phyloP scores from a whole-genome alignment of 2,329 filamentous ascomycete genomes.

The Paradendryphiella salina region DNA sequence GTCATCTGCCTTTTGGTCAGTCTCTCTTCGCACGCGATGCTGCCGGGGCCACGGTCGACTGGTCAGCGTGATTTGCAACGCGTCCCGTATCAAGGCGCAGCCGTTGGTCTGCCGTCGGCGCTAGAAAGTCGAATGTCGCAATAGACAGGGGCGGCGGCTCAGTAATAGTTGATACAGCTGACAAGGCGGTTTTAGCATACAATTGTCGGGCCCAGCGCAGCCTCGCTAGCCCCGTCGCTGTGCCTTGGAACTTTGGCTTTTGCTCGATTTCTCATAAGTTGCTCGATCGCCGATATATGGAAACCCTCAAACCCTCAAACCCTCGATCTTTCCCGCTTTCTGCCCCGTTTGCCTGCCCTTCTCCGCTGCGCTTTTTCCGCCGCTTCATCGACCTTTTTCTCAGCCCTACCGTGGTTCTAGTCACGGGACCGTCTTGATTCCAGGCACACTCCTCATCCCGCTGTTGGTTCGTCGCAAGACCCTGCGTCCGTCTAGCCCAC shows the following conservation, averaged over 20 bases:
- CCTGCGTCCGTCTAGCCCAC: conserved; percentile 1
- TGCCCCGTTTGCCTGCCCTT: conserved; percentile 1
- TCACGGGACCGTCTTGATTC: conserved; percentile 8
- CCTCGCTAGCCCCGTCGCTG: conserved; percentile 6
- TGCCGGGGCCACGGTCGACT: neutral
- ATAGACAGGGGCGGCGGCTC: conserved; percentile 10
- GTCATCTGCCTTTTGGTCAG: neutral
- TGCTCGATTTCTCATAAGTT: conserved; percentile 12
- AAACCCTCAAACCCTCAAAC: neutral
- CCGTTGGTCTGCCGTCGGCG: conserved; percentile 9
- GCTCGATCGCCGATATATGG: conserved; percentile 13
- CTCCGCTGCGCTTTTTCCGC: conserved; percentile 7
- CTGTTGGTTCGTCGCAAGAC: conserved; percentile 3
- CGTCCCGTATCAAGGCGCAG: neutral
- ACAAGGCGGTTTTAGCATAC: conserved; percentile 10
- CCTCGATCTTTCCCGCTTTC: conserved; percentile 3
- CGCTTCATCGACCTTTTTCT: neutral
- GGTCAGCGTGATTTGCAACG: neutral
- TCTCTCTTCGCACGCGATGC: neutral
- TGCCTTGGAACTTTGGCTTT: conserved; percentile 10
- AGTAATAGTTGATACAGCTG: conserved; percentile 8
- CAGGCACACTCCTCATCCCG: neutral
- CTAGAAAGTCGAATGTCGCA: conserved; percentile 13
- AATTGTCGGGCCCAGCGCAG: conserved; percentile 9
- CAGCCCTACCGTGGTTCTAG: conserved; percentile 10